A percentile compares a stretch with the other conserved stretches of the same genome.
phyloP scores from a whole-genome alignment of 805 yeast genomes.

The Tetrapisispora phaffii region DNA sequence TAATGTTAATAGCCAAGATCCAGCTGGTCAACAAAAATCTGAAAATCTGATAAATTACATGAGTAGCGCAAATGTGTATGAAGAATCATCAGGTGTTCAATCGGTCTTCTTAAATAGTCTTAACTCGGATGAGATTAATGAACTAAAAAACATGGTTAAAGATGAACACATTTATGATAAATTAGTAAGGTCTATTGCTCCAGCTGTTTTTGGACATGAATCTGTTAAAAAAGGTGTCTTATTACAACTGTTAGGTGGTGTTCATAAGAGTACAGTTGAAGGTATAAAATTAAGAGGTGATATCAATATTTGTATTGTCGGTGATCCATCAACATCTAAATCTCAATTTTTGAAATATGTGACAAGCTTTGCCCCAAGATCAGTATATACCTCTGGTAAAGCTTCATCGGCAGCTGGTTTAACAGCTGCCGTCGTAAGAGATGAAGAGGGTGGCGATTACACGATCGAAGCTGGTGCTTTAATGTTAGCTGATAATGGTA shows the following conservation, averaged over 20 bases:
- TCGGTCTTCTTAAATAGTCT: slow-evolving; percentile 69
- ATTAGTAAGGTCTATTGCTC: slow-evolving; percentile 81
- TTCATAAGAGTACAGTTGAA: slow-evolving; percentile 85
- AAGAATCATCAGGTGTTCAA: slow-evolving; percentile 59
- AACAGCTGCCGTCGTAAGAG: slow-evolving; percentile 95
- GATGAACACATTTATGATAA: slow-evolving; percentile 78
- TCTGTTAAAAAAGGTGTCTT: slow-evolving; percentile 85
- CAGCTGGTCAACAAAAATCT: slow-evolving; percentile 5
- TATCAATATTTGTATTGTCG: slow-evolving; percentile 90
- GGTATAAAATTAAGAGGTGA: slow-evolving; percentile 95
- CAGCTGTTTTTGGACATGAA: slow-evolving; percentile 95
- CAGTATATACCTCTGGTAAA: slow-evolving; percentile 95
- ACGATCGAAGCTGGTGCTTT: slow-evolving; percentile 98
- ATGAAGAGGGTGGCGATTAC: slow-evolving; percentile 93
- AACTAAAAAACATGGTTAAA: slow-evolving; percentile 81
- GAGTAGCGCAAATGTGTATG: slow-evolving; percentile 18
- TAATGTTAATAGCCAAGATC: slow-evolving; percentile 10
- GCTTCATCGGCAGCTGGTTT: slow-evolving; percentile 98
- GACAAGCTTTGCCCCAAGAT: slow-evolving; percentile 81
- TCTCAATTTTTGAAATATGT: slow-evolving; percentile 94
- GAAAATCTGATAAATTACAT: slow-evolving; percentile 20
- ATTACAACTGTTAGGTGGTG: slow-evolving; percentile 87
- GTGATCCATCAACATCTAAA: slow-evolving; percentile 96
- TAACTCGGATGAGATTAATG: slow-evolving; percentile 72
- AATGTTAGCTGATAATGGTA: slow-evolving; percentile 96